These are phyloP conservation scores for Aspergillus ochraceus DNA, from an alignment of 2,329 filamentous ascomycete species.

Conservation along the genomic window DNA sequence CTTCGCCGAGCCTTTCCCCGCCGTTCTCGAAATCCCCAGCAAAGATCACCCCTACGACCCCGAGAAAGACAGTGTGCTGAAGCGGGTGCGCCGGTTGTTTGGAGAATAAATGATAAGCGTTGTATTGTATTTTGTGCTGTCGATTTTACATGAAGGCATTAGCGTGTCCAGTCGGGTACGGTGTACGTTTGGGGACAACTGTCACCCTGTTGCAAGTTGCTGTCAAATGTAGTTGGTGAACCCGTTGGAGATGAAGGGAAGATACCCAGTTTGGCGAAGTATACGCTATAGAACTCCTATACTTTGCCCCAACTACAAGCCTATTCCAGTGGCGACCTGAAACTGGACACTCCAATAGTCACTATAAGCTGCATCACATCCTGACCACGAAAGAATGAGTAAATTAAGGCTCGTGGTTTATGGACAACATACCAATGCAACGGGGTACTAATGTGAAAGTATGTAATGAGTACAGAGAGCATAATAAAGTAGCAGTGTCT, in stretches of 20 bases:
- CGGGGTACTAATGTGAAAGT: not conserved
- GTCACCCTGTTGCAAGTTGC: not conserved
- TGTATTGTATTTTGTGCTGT: not conserved
- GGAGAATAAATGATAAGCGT: constrained; percentile 49
- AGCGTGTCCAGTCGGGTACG: not conserved
- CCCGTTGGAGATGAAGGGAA: constrained; percentile 7
- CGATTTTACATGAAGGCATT: not conserved
- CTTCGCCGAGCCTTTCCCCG: constrained; percentile 94
- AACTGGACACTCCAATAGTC: not conserved
- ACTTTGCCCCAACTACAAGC: not conserved
- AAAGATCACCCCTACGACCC: constrained; percentile 99
- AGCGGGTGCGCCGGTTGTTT: constrained; percentile 75
- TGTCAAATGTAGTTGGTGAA: not conserved
- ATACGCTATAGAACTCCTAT: constrained; percentile 9
- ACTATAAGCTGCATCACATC: too few relatives aligned
- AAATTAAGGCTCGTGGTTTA: not conserved
- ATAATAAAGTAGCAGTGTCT: not conserved
- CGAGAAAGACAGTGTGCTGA: constrained; percentile 96
- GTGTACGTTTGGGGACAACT: not conserved
- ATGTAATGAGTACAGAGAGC: not conserved
- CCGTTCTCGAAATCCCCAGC: constrained; percentile 92
- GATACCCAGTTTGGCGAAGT: constrained; percentile 17
- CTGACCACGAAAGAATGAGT: not conserved
- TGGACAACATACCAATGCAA: not conserved
- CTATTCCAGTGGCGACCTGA: not conserved